Conservation (phyloP, 345 rosid species). For the Trapa bicornis region DNA sequence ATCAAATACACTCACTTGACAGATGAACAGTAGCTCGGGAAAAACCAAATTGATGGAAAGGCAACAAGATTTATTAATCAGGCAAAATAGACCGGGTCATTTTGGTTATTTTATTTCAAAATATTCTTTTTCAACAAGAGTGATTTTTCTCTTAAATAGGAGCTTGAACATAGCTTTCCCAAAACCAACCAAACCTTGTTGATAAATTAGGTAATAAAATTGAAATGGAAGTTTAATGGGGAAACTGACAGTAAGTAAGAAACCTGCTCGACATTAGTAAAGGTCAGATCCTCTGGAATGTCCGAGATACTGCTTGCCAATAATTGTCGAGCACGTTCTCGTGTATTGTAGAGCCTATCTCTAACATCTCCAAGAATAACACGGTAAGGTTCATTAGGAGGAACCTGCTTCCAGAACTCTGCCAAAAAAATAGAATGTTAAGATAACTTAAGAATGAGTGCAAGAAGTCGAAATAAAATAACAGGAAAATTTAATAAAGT, state of each 20-base stretch:
- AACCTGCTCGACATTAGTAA: conserved; percentile 75
- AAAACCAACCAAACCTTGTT: too few species aligned
- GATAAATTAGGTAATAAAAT: too few species aligned
- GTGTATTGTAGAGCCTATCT: conserved; percentile 80
- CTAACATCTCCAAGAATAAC: conserved; percentile 89
- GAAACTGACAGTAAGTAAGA: not conserved
- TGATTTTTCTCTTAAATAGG: too few species aligned
- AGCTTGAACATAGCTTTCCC: too few species aligned
- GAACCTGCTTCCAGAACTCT: conserved; percentile 96
- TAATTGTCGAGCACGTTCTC: conserved; percentile 85
- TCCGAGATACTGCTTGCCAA: conserved; percentile 70
- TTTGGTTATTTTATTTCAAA: too few species aligned
- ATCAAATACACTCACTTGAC: not conserved
- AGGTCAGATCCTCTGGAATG: conserved; percentile 62
- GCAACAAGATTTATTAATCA: too few species aligned
- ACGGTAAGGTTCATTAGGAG: conserved; percentile 83
- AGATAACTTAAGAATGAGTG: not conserved
- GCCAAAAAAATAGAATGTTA: conserved; percentile 9
- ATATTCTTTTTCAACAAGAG: too few species aligned
- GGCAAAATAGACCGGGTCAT: too few species aligned
- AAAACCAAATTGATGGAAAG: too few species aligned
- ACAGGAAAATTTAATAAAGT: not conserved
- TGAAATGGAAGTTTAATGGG: too few species aligned
- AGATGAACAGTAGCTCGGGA: too few species aligned
- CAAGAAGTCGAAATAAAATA: not conserved